Evolutionary conservation across 345 rosid species (phyloP).

Genomic region (Durio zibethinus): DNA sequence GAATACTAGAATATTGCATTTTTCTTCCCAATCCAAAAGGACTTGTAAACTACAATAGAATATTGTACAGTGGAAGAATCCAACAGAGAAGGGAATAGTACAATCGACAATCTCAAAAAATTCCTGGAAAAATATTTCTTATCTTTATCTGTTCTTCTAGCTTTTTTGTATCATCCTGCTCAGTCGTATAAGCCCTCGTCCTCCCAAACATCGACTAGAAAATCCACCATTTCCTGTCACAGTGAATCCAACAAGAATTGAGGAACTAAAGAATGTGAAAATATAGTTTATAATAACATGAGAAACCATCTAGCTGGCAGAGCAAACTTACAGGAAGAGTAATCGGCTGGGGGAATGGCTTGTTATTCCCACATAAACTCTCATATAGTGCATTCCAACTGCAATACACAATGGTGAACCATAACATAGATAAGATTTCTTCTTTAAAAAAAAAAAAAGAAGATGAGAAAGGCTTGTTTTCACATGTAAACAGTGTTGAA

Average conservation of each 20-base stretch:
- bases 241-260: not conserved
- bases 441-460: too few relatives aligned
- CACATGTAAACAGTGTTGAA: not conserved
- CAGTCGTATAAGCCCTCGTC: conserved; percentile 54
- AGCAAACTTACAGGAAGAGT: conserved; percentile 63
- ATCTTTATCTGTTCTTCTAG: not conserved
- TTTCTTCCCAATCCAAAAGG: not conserved
- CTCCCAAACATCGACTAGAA: conserved; percentile 64
- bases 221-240: conserved; percentile 66
- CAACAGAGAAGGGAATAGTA: not conserved
- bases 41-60: not conserved
- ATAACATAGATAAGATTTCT: not conserved
- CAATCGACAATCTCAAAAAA: not conserved
- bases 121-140: not conserved
- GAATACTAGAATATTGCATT: too few relatives aligned
- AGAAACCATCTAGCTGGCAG: not conserved
- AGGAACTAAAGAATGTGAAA: not conserved
- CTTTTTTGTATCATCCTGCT: conserved; percentile 7
- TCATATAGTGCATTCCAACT: conserved; percentile 71
- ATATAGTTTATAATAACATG: not conserved
- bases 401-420: not conserved
- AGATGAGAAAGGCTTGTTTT: not conserved
- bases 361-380: conserved; percentile 49
- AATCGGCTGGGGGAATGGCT: conserved; percentile 51
- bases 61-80: not conserved